These are phyloP conservation scores for Zymoseptoria pseudotritici DNA, from an alignment of 2,329 filamentous ascomycete species.

Conservation along the genomic window DNA sequence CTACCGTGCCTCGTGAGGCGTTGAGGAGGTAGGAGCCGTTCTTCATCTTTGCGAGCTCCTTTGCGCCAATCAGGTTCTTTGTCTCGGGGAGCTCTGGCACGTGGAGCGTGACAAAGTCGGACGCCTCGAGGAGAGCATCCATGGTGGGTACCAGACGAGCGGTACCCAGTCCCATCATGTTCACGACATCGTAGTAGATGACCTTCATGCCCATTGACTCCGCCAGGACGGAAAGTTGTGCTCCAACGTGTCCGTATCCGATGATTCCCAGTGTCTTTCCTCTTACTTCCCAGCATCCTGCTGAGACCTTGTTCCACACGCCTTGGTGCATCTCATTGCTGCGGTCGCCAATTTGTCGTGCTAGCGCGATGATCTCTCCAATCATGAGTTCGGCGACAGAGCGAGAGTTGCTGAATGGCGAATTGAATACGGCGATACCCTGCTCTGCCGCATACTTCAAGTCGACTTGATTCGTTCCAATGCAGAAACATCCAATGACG, in stretches of 20 bases:
- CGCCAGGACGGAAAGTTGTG: conserved; percentile 87
- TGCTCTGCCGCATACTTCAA: conserved; percentile 72
- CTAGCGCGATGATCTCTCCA: conserved; percentile 82
- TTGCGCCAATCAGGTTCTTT: conserved; percentile 77
- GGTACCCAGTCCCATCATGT: conserved; percentile 88
- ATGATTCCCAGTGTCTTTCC: conserved; percentile 96
- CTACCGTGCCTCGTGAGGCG: conserved; percentile 84
- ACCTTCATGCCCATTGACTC: conserved; percentile 98
- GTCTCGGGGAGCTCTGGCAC: conserved; percentile 92
- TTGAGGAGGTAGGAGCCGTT: conserved; percentile 91
- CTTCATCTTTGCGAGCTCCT: conserved; percentile 84
- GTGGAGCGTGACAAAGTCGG: conserved; percentile 91
- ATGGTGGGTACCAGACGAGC: conserved; percentile 74
- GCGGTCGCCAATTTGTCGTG: conserved; percentile 85
- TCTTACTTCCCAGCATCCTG: conserved; percentile 94
- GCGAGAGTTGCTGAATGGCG: conserved; percentile 94
- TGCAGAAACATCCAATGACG: conserved; percentile 97
- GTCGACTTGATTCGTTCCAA: conserved; percentile 93
- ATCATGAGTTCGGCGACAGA: conserved; percentile 96
- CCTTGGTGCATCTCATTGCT: conserved; percentile 91
- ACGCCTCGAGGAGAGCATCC: conserved; percentile 64
- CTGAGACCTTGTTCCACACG: conserved; percentile 96
- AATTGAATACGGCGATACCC: conserved; percentile 98
- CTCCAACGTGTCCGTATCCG: conserved; percentile 95
- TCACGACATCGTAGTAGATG: conserved; percentile 93